Conservation (phyloP, 768 basidiomycete genomes). For the Hericium alpestre region DNA sequence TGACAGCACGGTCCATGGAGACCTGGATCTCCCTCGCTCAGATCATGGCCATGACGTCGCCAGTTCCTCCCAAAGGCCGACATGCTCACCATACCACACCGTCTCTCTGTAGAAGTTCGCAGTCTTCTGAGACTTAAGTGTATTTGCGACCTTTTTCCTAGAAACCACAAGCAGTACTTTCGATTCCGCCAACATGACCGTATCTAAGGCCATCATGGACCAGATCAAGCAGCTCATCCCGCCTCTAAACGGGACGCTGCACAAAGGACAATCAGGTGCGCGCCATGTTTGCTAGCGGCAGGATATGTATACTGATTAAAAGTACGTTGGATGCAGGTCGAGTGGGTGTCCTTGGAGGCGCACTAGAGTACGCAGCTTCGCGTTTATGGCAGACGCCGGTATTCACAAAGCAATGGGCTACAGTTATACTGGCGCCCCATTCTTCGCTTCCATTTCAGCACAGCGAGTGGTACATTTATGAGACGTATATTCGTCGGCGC, state of each 20-base stretch:
- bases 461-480: constrained; percentile 57
- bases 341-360: constrained; percentile 89
- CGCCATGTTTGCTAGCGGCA: background rate
- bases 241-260: constrained; percentile 76
- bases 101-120: too few relatives aligned
- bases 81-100: too few relatives aligned
- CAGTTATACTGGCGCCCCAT: constrained; percentile 96
- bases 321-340: constrained; percentile 39
- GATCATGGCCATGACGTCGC: too few relatives aligned
- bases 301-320: background rate
- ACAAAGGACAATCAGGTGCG: constrained; percentile 91
- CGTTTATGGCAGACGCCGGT: background rate
- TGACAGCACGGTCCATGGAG: too few relatives aligned
- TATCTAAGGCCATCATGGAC: constrained; percentile 50
- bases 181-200: constrained; percentile 35
- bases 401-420: background rate
- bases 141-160: too few relatives aligned
- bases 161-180: too few relatives aligned
- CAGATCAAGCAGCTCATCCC: constrained; percentile 81
- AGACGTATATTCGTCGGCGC: background rate
- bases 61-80: too few relatives aligned
- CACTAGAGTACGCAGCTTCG: constrained; percentile 60
- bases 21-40: too few relatives aligned
- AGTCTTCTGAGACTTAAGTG: too few relatives aligned
- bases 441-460: constrained; percentile 87